Evolutionary conservation across 495 filamentous ascomycete species (phyloP).

Genomic region (Penicillium roqueforti): DNA sequence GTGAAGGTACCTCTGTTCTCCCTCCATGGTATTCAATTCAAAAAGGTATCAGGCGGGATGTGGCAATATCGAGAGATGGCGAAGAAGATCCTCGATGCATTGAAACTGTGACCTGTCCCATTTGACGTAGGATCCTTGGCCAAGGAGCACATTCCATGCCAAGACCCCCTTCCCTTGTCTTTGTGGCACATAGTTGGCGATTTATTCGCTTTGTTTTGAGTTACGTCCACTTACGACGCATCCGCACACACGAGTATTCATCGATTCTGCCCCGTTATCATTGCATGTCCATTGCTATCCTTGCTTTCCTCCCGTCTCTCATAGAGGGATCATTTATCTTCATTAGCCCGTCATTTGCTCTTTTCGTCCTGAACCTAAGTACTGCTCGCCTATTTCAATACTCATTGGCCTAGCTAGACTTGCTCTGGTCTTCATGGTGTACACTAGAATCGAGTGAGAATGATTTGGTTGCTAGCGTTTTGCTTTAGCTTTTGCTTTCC

Average conservation of each 20-base stretch:
- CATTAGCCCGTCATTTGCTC: constrained; percentile 6
- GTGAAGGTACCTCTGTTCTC: constrained; percentile 95
- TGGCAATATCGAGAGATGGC: constrained; percentile 99
- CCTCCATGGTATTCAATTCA: constrained; percentile 96
- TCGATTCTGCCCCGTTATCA: constrained; percentile 15
- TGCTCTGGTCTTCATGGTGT: constrained; percentile 28
- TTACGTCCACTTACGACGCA: constrained; percentile 28
- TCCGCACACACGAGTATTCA: constrained; percentile 34
- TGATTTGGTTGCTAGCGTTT: constrained; percentile 14
- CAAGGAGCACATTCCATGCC: constrained; percentile 4
- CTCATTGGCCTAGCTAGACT: constrained; percentile 17
- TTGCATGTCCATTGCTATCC: constrained; percentile 17
- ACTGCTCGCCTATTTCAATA: not conserved
- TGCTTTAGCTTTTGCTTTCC: constrained; percentile 6
- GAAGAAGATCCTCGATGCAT: constrained; percentile 83
- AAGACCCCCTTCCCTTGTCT: constrained; percentile 3
- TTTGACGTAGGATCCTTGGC: not conserved
- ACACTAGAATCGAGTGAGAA: constrained; percentile 26
- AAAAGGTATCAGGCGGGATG: constrained; percentile 89
- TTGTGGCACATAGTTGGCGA: constrained; percentile 3
- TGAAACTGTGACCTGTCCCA: constrained; percentile 59
- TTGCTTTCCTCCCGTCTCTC: constrained; percentile 5
- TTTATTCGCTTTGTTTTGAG: constrained; percentile 12
- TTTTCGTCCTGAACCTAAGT: not conserved
- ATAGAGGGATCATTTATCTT: constrained; percentile 2